Base-by-base conservation (phyloP, 768 basidiomycete species). In the Hericium coralloides region DNA sequence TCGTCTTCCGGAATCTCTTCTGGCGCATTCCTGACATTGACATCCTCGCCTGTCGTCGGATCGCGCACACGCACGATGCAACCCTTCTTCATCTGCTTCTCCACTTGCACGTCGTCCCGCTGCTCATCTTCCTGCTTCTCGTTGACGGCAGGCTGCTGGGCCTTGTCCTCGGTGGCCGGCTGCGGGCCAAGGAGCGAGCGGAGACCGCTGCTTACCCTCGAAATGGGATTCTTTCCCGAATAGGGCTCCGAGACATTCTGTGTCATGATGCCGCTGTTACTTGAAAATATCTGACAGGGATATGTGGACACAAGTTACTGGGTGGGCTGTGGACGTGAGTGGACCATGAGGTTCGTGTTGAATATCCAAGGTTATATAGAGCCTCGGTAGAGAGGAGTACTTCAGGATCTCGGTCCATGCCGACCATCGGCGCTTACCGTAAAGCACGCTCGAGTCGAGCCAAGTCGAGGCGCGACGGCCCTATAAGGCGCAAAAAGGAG, bases 31-130 rank as follows among this genome's bases (percentile, higher is more conserved):
- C 74, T 74, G 59, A 78, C 77, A 50, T 76, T 72, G 55, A 79
- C 71, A 55, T 78, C 74, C 45, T 70, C 70, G 6, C 78, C 79
- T 4, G 79, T 80, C 23, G 72, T 71, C 1, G 80, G 80, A 59
- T 80, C 79, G 53, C 70, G 67, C n/a, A 77, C 76, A 37, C 60
- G 66, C 67, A 70, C 65, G 31, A 51, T 60, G 52, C 63, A 59
- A 22, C 70, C 70, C 55, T 70, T 67, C 15, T 64, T 61, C 39
- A 71, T 65, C 56, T 60, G 53, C 20, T 56, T 49, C 59, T 63
- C 61, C 62, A 64, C 56, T 7, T 63, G 69, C 57, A 65, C 57
- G 38, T 66, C 60, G 57, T 68, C 62, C 39, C 67, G 67, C 17
- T 60, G 56, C 45, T 56, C 17, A 18, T 15, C 14, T 18, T 43